Evolutionary conservation across 306 rosid genomes (phyloP).

Genomic region (Dalbergia cultrata): DNA sequence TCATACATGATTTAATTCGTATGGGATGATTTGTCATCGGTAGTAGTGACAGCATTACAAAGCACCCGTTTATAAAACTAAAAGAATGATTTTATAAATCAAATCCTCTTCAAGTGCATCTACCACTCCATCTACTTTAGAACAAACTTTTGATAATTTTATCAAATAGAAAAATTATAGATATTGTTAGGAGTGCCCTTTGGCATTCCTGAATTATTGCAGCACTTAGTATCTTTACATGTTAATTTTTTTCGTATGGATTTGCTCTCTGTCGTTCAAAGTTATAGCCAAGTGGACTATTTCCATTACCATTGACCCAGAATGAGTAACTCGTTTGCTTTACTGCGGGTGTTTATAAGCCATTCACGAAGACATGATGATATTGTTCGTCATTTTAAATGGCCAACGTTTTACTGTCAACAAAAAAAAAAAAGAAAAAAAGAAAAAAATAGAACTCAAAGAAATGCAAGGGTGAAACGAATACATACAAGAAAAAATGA

Average conservation of each 20-base stretch:
- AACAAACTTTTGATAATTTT: constrained; percentile 34
- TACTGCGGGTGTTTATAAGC: not conserved
- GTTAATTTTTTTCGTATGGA: not conserved
- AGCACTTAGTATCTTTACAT: not conserved
- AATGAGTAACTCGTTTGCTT: not conserved
- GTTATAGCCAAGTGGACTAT: not conserved
- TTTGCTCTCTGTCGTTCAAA: not conserved
- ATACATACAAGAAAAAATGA: not conserved
- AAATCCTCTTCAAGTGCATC: constrained; percentile 9
- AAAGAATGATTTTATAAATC: not conserved
- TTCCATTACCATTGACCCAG: not conserved
- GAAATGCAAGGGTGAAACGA: not conserved
- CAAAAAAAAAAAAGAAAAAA: not conserved
- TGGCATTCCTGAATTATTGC: not conserved
- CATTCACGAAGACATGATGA: not conserved
- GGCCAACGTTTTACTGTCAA: not conserved
- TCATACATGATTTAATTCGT: not conserved
- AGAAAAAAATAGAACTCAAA: not conserved
- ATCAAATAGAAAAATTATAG: not conserved
- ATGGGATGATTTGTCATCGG: constrained; percentile 20
- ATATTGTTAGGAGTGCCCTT: constrained; percentile 4
- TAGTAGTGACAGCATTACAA: not conserved
- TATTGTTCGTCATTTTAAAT: constrained; percentile 14
- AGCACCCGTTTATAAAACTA: constrained; percentile 16
- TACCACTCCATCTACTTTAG: constrained; percentile 16